phyloP scores from a whole-genome alignment of 768 basidiomycete species.

The Atractiella rhizophila region DNA sequence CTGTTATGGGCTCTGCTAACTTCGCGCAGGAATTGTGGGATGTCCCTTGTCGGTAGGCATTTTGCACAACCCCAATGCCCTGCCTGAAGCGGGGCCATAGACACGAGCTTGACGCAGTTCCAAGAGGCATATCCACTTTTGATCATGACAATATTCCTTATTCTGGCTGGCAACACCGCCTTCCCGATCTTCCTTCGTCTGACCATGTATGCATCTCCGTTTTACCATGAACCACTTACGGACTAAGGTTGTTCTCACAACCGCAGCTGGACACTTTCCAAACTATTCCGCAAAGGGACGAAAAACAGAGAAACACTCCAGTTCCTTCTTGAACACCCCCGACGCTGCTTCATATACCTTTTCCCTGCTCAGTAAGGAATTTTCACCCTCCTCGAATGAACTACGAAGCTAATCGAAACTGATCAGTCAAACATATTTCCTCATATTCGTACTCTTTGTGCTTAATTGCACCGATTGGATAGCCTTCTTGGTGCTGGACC shows the following conservation, averaged over 20 bases:
- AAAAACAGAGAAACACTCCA: constrained; percentile 50
- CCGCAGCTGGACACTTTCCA: constrained; percentile 45
- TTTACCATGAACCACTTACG: background rate
- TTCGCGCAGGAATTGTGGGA: constrained; percentile 45
- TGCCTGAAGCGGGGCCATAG: constrained; percentile 18
- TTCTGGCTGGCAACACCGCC: constrained; percentile 76
- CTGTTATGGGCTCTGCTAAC: background rate
- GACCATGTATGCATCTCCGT: constrained; percentile 36
- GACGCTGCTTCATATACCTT: constrained; percentile 25
- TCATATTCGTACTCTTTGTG: background rate
- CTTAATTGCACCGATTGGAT: constrained; percentile 45
- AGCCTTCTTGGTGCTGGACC: constrained; percentile 65
- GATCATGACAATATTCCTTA: constrained; percentile 37
- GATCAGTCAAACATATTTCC: background rate
- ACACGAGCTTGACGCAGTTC: constrained; percentile 78
- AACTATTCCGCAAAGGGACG: constrained; percentile 34
- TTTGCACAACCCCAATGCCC: background rate
- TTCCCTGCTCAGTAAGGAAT: constrained; percentile 10
- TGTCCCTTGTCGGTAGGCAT: constrained; percentile 34
- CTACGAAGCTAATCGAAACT: too few relatives aligned
- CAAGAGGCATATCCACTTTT: constrained; percentile 31
- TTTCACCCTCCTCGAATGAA: constrained; percentile 9
- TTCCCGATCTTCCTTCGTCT: constrained; percentile 41
- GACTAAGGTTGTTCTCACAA: background rate
- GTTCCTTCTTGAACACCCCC: constrained; percentile 82